Percentiles rank a stretch among this genome's conserved stretches.
Conservation (phyloP, 2,329 filamentous ascomycete species). For the Zymoseptoria passerinii region DNA sequence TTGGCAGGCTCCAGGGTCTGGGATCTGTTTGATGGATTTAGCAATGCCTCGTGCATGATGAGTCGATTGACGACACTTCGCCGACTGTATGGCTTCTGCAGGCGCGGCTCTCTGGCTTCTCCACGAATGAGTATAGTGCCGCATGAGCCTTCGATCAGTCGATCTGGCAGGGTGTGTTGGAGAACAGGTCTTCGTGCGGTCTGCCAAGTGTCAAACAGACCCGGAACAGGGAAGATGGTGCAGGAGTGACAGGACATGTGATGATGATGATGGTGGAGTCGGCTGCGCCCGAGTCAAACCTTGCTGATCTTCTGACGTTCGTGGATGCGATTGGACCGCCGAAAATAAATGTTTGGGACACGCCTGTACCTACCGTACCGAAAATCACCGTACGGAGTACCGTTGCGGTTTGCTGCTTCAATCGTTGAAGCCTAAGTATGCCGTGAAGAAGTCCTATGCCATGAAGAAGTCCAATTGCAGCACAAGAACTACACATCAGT, state of each 20-base stretch:
- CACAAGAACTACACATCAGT: neutral
- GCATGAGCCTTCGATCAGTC: neutral
- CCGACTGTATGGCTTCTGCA: neutral
- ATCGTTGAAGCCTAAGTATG: no score
- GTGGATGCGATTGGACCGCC: neutral
- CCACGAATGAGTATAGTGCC: neutral
- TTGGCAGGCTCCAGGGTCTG: neutral
- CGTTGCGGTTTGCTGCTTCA: neutral
- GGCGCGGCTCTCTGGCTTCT: neutral
- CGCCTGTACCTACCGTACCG: no score
- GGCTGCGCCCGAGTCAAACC: neutral
- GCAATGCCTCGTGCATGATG: neutral
- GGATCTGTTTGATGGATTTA: neutral
- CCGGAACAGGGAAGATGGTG: neutral
- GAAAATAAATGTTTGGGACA: neutral
- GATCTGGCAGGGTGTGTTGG: neutral
- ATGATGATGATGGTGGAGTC: neutral
- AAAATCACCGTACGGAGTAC: no score
- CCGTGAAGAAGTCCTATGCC: neutral
- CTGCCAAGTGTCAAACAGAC: neutral
- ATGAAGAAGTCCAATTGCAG: neutral
- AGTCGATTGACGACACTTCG: no score
- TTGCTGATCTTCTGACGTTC: neutral
- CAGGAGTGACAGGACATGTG: neutral
- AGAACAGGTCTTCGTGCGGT: neutral